phyloP scores from a whole-genome alignment of 208 protist genomes.

The Wallacemonas sp. region DNA sequence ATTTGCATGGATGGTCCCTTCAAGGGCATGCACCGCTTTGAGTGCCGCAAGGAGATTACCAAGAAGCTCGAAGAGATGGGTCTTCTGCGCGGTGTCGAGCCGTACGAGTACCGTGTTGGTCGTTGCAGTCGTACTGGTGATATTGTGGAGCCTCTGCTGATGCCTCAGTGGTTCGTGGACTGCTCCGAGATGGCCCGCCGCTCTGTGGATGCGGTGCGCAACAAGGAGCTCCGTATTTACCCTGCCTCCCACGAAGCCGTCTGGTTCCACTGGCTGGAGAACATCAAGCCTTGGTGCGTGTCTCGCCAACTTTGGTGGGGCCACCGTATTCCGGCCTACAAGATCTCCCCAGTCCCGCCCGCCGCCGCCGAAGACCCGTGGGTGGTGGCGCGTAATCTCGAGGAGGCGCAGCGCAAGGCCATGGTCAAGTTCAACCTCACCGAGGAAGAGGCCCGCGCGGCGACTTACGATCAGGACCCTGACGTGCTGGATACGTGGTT shows the following conservation, averaged over 20 bases:
- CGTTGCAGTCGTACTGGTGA: slow-evolving; percentile 97
- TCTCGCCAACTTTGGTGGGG: slow-evolving; percentile 99
- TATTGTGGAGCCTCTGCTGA: slow-evolving; percentile 99
- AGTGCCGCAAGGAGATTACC: slow-evolving; percentile 90
- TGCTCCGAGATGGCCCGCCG: slow-evolving; percentile 89
- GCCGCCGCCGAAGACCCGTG: slow-evolving; percentile 83
- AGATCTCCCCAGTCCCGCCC: slow-evolving; percentile 50
- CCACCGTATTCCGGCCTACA: slow-evolving; percentile 99
- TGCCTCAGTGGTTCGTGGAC: slow-evolving; percentile 99
- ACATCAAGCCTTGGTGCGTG: slow-evolving; percentile 98
- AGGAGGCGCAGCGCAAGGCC: slow-evolving; percentile 95
- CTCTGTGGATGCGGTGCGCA: slow-evolving; percentile 84
- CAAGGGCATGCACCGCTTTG: slow-evolving; percentile 96
- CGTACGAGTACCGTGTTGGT: slow-evolving; percentile 96
- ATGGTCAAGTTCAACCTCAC: slow-evolving; percentile 78
- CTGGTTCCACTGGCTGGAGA: slow-evolving; percentile 97
- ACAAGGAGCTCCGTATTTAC: slow-evolving; percentile 93
- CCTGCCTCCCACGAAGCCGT: slow-evolving; percentile 91
- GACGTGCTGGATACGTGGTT: slow-evolving; percentile 99
- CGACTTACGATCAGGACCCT: slow-evolving; percentile 94
- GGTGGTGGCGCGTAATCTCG: slow-evolving; percentile 91
- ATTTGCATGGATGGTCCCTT: slow-evolving; percentile 94
- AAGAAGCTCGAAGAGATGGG: slow-evolving; percentile 91
- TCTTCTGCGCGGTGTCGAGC: slow-evolving; percentile 88
- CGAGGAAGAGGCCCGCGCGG: slow-evolving; percentile 52